Evolutionary conservation across 805 yeast species (phyloP).

Genomic region (Candida oleophila): DNA sequence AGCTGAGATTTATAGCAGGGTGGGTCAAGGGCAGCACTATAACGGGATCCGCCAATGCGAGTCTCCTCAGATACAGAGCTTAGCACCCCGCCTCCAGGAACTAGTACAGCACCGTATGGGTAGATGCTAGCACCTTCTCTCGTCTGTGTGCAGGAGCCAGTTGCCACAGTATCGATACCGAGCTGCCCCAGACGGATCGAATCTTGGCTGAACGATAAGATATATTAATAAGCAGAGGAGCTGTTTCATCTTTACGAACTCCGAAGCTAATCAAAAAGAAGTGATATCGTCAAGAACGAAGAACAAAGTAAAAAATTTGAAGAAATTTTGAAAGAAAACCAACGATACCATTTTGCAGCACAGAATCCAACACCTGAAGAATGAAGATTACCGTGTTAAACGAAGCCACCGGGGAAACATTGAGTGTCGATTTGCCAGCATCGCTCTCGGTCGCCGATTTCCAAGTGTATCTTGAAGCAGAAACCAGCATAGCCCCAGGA

Average conservation of each 20-base stretch:
- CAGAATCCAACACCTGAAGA: too few species aligned
- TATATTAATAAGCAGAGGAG: background rate
- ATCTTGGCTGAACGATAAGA: background rate
- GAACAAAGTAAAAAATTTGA: background rate
- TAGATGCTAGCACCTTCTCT: too few species aligned
- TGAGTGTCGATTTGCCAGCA: slow-evolving; percentile 61
- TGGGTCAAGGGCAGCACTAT: too few species aligned
- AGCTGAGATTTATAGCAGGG: too few species aligned
- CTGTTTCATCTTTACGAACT: too few species aligned
- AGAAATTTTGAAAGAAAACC: background rate
- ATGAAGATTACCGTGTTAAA: slow-evolving; percentile 28
- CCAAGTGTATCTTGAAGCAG: slow-evolving; percentile 70
- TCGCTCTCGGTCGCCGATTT: slow-evolving; percentile 68
- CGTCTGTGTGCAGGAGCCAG: background rate
- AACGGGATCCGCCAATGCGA: too few species aligned
- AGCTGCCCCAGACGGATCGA: background rate
- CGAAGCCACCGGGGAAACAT: slow-evolving; percentile 22
- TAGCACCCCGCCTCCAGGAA: too few species aligned
- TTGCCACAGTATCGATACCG: background rate
- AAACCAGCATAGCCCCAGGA: slow-evolving; percentile 50
- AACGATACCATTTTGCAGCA: too few species aligned
- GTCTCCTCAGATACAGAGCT: too few species aligned
- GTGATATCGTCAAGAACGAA: background rate
- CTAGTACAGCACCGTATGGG: too few species aligned
- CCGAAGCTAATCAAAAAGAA: too few species aligned